Conservation (phyloP, 2,329 filamentous ascomycete species). For the Diaporthe nobilis region DNA sequence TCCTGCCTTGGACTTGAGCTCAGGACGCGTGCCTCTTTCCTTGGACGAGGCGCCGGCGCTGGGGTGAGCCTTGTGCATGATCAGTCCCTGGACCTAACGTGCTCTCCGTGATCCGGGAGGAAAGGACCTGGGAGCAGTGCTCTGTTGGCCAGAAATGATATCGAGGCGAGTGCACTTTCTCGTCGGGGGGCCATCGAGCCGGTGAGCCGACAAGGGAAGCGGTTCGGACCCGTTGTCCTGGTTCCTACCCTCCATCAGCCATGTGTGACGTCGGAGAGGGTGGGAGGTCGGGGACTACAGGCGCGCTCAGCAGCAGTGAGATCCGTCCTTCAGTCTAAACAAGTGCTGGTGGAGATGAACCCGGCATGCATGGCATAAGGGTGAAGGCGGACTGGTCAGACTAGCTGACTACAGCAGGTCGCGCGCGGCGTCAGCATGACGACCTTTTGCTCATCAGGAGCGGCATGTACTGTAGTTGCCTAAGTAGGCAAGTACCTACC, state of each 20-base stretch:
- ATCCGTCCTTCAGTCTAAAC: constrained; percentile 2
- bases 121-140: background rate
- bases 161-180: background rate
- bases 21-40: constrained; percentile 9
- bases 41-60: constrained; percentile 7
- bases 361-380: constrained; percentile 24
- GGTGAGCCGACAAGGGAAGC: constrained; percentile 32
- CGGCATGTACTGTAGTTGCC: background rate
- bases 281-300: background rate
- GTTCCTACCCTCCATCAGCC: constrained; percentile 30
- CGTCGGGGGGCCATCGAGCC: constrained; percentile 28
- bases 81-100: background rate
- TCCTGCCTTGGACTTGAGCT: background rate
- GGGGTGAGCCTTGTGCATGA: constrained; percentile 20
- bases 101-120: background rate
- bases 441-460: background rate
- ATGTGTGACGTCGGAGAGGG: constrained; percentile 24
- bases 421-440: constrained; percentile 28
- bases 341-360: constrained; percentile 19
- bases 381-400: background rate
- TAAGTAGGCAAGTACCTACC: background rate
- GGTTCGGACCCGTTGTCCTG: constrained; percentile 33
- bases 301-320: background rate
- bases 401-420: background rate
- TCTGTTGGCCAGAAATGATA: background rate